Evolutionary conservation across 306 rosid species (phyloP).

Genomic region (Medicago truncatula): MtrunA17r5.0-ANR NC_053043.1:46446501-46447000

Average conservation of each 20-base stretch:
- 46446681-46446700: slow-evolving; percentile 11
- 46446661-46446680: slow-evolving; percentile 22
- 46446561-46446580: slow-evolving; percentile 96
- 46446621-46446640: slow-evolving; percentile 9
- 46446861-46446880: slow-evolving; percentile 1
- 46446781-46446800: neutral
- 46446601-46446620: slow-evolving; percentile 86
- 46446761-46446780: neutral
- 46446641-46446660: neutral
- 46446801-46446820: slow-evolving; percentile 1
- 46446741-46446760: neutral
- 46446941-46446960: neutral
- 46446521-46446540: slow-evolving; percentile 60
- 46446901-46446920: slow-evolving; percentile 15
- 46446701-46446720: neutral
- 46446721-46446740: slow-evolving; percentile 12
- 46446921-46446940: slow-evolving; percentile 6
- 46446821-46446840: slow-evolving; percentile 35
- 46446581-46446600: slow-evolving; percentile 93
- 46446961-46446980: neutral
- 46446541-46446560: slow-evolving; percentile 95
- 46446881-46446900: slow-evolving; percentile 7
- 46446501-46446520: slow-evolving; percentile 30
- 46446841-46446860: slow-evolving; percentile 11
- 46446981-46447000: neutral